Percentiles rank a stretch among this genome's conserved stretches.
Conservation (phyloP, 306 rosid genomes). For the Quercus aquifolioides region DNA sequence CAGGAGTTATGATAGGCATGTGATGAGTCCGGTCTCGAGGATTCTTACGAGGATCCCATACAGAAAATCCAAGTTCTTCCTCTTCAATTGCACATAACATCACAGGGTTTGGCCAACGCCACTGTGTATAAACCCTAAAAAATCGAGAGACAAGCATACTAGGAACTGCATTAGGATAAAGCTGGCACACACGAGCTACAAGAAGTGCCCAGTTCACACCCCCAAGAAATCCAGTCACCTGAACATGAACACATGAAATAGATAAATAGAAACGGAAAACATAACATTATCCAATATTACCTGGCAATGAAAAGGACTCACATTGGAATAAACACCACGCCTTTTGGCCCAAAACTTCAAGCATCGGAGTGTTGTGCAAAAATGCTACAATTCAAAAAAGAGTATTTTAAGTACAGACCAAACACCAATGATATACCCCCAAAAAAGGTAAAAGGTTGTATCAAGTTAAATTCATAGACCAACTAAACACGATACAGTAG, state of each 20-base stretch:
- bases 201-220: conserved; percentile 96
- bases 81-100: conserved; percentile 86
- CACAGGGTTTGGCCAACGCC: conserved; percentile 99
- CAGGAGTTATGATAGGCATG: conserved; percentile 96
- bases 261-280: background rate
- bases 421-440: background rate
- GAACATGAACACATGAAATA: conserved; percentile 12
- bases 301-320: conserved; percentile 30
- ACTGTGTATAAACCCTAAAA: conserved; percentile 92
- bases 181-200: conserved; percentile 93
- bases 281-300: background rate
- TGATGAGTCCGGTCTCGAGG: conserved; percentile 84
- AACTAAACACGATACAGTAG: background rate
- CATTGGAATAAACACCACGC: conserved; percentile 93
- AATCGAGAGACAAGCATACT: conserved; percentile 93
- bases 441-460: background rate
- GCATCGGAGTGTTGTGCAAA: conserved; percentile 77
- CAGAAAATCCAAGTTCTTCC: conserved; percentile 76
- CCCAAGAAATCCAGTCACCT: conserved; percentile 98
- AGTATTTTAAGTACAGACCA: background rate
- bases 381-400: conserved; percentile 42
- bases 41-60: conserved; percentile 92
- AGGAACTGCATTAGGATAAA: conserved; percentile 92
- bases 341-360: conserved; percentile 91
- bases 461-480: background rate